phyloP scores from a whole-genome alignment of 1,139 yeast species.

The Yamadazyma kanchanaburiensis region DNA sequence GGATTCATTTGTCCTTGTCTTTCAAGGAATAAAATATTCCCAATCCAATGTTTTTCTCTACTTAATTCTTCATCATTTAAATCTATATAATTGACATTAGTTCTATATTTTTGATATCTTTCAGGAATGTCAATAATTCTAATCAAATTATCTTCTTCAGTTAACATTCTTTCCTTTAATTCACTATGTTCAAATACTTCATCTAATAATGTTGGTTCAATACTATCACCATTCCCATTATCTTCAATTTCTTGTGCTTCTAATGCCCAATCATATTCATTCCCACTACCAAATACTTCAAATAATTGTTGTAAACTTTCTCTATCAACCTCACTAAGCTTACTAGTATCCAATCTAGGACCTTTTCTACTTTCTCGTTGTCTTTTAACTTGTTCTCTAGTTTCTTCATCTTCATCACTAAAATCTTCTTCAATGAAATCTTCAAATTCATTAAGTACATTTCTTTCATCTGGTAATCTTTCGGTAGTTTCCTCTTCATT shows the following conservation, averaged over 20 bases:
- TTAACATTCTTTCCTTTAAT: conserved; percentile 82
- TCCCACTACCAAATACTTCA: conserved; percentile 97
- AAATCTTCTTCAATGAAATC: conserved; percentile 98
- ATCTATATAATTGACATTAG: conserved; percentile 60
- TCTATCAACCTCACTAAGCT: conserved; percentile 77
- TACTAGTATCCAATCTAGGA: conserved; percentile 49
- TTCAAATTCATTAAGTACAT: conserved; percentile 77
- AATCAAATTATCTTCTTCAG: conserved; percentile 87
- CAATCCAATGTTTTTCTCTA: conserved; percentile 78
- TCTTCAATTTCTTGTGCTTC: conserved; percentile 81
- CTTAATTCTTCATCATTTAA: conserved; percentile 66
- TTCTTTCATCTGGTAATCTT: conserved; percentile 36
- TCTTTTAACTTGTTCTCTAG: conserved; percentile 28
- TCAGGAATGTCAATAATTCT: conserved; percentile 91
- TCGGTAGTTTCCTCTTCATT: conserved; percentile 54
- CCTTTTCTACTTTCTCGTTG: conserved; percentile 40
- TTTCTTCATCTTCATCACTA: conserved; percentile 75
- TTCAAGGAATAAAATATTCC: conserved; percentile 53
- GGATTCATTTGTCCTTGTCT: conserved; percentile 36
- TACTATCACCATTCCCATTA: conserved; percentile 51
- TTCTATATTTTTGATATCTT: conserved; percentile 77
- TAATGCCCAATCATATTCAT: conserved; percentile 96
- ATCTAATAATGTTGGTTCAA: conserved; percentile 62
- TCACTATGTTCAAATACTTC: conserved; percentile 96
- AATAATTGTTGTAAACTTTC: conserved; percentile 90